Base-by-base conservation (phyloP, 1,139 yeast genomes). In the Suhomyces guaymorum region DNA sequence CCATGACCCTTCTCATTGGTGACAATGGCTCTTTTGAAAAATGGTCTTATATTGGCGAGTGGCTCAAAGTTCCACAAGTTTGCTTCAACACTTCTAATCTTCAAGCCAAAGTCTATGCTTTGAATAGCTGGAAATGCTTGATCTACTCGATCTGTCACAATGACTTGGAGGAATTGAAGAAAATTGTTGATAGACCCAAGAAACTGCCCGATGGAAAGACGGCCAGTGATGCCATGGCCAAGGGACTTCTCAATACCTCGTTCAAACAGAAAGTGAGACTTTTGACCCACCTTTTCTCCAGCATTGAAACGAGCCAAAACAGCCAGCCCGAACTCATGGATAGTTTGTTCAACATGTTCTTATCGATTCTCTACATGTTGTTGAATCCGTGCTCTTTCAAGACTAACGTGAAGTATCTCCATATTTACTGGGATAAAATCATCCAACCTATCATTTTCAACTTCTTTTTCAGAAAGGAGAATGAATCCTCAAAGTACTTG, bases 341-440 rank as follows among this genome's bases (percentile, higher is more conserved):
- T 22, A 49, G 58, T 1, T 38, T 67, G 21, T 61, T 68, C 45
- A 55, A 55, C 26, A 37, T 57, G 15, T 59, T 66, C 26, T 37
- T 65, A 20, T 47, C 64, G 3, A 58, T 66, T 2, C 44, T 66
- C n/a, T 67, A 68, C 46, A 51, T 55, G 22, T 44, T 67, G 30
- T 42, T 65, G 19, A 61, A 59, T 38, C 57, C 57, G 7, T 40
- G 46, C 11, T 43, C 46, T 2, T 44, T 47, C 13, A 54, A 51
- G 31, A 44, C 45, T n/a, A 45, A 51, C 21, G 34, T 44, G 3
- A 61, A 59, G 32, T 54, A 58, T 37, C 43, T 65, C 23, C 60
- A 59, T 30, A 43, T 64, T 5, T 59, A 63, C 28, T 70, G 75
- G 75, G 73, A 67, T 36, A 59, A 54, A 30, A 48, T 70, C 2